phyloP scores from a whole-genome alignment of 2,329 filamentous ascomycete genomes.

The Chaetothyriales sp. region DNA sequence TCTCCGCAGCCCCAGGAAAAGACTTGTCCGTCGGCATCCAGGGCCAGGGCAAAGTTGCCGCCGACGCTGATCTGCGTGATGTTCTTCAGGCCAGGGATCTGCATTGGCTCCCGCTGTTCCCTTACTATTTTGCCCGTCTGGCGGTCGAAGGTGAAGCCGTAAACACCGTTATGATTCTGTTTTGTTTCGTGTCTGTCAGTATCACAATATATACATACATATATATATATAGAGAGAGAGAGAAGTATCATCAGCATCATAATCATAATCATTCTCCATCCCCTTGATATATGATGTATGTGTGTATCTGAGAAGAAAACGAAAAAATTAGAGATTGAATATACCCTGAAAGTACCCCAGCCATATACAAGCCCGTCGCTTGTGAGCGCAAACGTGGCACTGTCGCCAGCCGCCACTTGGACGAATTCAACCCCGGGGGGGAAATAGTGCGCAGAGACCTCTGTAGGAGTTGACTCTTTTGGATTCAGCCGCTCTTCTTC shows the following conservation, averaged over 20 bases:
- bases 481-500: slow-evolving; percentile 43
- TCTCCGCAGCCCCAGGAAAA: slow-evolving; percentile 59
- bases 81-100: slow-evolving; percentile 44
- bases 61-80: slow-evolving; percentile 50
- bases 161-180: slow-evolving; percentile 42
- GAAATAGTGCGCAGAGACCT: slow-evolving; percentile 40
- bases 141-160: slow-evolving; percentile 32
- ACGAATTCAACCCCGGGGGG: slow-evolving; percentile 47
- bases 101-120: slow-evolving; percentile 27
- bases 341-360: slow-evolving; percentile 66
- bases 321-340: too few relatives aligned
- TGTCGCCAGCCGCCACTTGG: slow-evolving; percentile 58
- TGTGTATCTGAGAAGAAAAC: too few relatives aligned
- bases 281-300: too few relatives aligned
- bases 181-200: too few relatives aligned
- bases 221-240: too few relatives aligned
- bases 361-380: slow-evolving; percentile 65
- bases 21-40: slow-evolving; percentile 49
- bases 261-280: too few relatives aligned
- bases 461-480: slow-evolving; percentile 50
- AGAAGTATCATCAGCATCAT: too few relatives aligned
- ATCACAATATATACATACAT: too few relatives aligned
- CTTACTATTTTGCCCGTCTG: slow-evolving; percentile 20
- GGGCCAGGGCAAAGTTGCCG: slow-evolving; percentile 55
- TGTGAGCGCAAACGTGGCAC: slow-evolving; percentile 60